Evolutionary conservation across 768 basidiomycete genomes (phyloP).

Genomic region (Mycena haematopus): DNA sequence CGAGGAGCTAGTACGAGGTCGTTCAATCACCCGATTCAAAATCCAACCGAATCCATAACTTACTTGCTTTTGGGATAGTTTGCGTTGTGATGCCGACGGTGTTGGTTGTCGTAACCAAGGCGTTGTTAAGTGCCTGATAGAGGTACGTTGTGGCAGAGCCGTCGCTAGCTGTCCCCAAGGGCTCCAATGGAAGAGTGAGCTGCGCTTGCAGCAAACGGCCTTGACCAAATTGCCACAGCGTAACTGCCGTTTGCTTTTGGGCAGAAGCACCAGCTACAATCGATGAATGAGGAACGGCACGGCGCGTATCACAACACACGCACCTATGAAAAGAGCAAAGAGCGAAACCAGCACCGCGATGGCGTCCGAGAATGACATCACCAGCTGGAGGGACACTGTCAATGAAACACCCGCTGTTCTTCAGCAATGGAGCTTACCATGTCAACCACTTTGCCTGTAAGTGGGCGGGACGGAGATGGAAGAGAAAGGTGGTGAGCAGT

Average conservation of each 20-base stretch:
- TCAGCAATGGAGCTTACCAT: not conserved
- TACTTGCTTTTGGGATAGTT: not conserved
- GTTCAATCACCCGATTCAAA: not conserved
- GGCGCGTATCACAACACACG: not conserved
- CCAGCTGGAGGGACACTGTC: not conserved
- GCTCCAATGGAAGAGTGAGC: constrained; percentile 6
- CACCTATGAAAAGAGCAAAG: not conserved
- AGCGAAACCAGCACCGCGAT: not conserved
- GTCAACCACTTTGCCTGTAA: constrained; percentile 4
- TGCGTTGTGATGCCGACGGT: not conserved
- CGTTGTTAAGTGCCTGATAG: constrained; percentile 1
- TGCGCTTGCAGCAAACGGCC: not conserved
- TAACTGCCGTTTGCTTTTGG: constrained; percentile 4
- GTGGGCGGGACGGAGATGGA: not conserved
- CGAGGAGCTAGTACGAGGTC: not conserved
- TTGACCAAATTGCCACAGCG: constrained; percentile 17
- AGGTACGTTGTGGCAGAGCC: constrained; percentile 11
- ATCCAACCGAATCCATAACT: too few species aligned
- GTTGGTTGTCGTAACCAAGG: not conserved
- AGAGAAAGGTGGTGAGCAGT: not conserved
- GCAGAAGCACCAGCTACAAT: not conserved
- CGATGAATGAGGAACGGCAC: not conserved
- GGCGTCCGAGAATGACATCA: not conserved
- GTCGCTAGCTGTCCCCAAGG: constrained; percentile 1
- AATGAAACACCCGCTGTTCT: not conserved